Conservation (phyloP, 768 basidiomycete genomes). For the Suillus luteus region DNA sequence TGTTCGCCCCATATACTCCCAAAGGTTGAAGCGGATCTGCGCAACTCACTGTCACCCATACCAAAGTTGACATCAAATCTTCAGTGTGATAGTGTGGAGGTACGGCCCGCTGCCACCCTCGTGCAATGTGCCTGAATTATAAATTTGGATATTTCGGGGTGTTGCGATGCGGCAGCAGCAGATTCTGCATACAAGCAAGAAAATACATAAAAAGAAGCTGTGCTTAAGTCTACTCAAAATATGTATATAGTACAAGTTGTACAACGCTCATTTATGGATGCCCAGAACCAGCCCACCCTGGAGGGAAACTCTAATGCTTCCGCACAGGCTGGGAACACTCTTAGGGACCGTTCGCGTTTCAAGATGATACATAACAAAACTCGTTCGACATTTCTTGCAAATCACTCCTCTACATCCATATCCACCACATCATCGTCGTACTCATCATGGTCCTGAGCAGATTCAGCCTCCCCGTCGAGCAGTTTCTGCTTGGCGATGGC, state of each 20-base stretch:
- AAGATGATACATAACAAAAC: not conserved
- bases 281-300: constrained; percentile 4
- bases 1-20: no score
- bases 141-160: no score
- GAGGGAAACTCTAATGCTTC: not conserved
- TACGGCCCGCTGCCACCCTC: no score
- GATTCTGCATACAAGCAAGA: not conserved
- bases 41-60: no score
- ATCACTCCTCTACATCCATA: constrained; percentile 19
- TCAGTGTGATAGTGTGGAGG: no score
- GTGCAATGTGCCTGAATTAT: no score
- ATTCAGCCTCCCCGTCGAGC: constrained; percentile 25
- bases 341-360: not conserved
- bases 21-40: no score
- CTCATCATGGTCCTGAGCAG: not conserved
- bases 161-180: no score
- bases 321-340: constrained; percentile 5
- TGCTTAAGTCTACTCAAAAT: not conserved
- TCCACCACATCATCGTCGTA: constrained; percentile 14
- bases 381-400: constrained; percentile 11
- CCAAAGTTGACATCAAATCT: no score
- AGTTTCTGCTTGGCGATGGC: constrained; percentile 39
- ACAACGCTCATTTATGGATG: not conserved
- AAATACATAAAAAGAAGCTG: not conserved
- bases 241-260: not conserved